These are phyloP conservation scores for Globisporangium ultimum DNA, from an alignment of 352 stramenopile species.

Conservation along the genomic window DNA sequence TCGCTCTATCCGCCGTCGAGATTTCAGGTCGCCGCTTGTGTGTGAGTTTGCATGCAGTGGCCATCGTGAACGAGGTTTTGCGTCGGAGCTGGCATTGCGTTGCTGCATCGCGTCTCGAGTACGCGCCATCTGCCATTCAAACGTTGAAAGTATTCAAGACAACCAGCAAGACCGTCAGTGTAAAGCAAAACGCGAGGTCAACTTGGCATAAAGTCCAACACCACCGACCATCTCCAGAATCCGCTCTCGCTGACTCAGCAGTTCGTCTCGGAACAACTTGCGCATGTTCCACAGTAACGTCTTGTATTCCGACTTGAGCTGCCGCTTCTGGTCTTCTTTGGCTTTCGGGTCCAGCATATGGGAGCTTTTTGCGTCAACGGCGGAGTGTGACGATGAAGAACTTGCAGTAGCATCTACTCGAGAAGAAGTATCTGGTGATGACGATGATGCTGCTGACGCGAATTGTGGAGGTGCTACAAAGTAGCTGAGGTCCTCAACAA, in stretches of 20 bases:
- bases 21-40: not conserved
- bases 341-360: not conserved
- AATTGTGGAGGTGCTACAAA: constrained; percentile 2
- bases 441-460: constrained; percentile 1
- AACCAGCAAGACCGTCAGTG: not conserved
- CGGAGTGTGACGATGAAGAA: not conserved
- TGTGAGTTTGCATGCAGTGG: not conserved
- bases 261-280: constrained; percentile 57
- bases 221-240: constrained; percentile 27
- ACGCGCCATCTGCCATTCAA: constrained; percentile 18
- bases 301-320: constrained; percentile 31
- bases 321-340: constrained; percentile 1
- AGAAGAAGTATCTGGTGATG: not conserved
- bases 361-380: not conserved
- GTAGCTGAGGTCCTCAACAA: constrained; percentile 65
- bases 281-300: constrained; percentile 51
- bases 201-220: not conserved
- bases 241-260: constrained; percentile 39
- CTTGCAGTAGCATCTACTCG: not conserved
- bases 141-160: not conserved
- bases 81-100: not conserved
- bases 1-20: not conserved
- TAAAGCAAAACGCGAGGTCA: not conserved
- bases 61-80: not conserved
- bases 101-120: constrained; percentile 28